Evolutionary conservation across 78 protist genomes (phyloP).

Genomic region (Dictyostelium firmibasis): DNA sequence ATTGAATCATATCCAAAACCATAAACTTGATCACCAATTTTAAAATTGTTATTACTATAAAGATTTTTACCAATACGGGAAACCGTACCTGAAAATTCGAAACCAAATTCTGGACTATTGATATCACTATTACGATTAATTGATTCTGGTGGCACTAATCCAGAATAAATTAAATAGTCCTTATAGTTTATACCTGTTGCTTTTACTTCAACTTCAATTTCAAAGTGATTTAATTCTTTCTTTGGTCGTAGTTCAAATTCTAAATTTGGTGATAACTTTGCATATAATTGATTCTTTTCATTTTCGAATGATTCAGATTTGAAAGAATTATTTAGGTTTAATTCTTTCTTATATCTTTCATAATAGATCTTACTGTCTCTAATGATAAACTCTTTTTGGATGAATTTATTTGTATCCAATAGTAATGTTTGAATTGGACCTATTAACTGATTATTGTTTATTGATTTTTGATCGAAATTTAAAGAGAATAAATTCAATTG

Average conservation of each 20-base stretch:
- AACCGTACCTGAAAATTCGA: constrained; percentile 43
- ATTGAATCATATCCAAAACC: not conserved
- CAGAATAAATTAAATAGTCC: constrained; percentile 14
- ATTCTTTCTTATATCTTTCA: not conserved
- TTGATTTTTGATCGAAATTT: not conserved
- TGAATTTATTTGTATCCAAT: not conserved
- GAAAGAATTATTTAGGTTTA: not conserved
- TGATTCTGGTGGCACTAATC: not conserved
- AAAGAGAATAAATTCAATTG: not conserved
- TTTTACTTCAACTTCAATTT: constrained; percentile 15
- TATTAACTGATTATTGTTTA: not conserved
- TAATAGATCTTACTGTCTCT: not conserved
- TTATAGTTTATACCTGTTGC: constrained; percentile 28
- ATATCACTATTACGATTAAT: not conserved
- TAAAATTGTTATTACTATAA: not conserved
- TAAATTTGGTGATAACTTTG: not conserved
- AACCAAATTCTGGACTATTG: not conserved
- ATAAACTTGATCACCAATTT: constrained; percentile 45
- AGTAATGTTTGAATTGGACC: not conserved
- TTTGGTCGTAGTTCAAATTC: not conserved
- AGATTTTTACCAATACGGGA: not conserved
- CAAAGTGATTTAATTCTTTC: not conserved
- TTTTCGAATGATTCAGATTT: not conserved
- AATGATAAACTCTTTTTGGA: not conserved
- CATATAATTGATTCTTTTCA: not conserved